These are phyloP conservation scores for Quercus agrifolia DNA, from an alignment of 306 rosid genomes.

Conservation along the genomic window DNA sequence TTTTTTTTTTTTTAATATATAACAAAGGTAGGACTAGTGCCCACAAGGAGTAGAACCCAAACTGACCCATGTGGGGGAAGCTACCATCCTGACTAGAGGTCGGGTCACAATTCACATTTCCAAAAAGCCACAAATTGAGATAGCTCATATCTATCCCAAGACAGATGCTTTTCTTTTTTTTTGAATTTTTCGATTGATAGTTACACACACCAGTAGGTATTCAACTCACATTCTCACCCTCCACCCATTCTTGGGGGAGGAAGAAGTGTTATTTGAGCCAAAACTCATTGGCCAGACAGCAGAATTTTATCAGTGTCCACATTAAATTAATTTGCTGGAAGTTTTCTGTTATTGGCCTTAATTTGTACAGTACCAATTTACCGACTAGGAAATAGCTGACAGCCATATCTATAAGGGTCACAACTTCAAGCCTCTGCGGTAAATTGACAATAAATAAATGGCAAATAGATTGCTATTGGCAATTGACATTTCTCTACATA, in stretches of 20 bases:
- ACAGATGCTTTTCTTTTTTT: neutral
- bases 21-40: too few relatives aligned
- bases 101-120: neutral
- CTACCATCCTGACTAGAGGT: too few relatives aligned
- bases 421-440: neutral
- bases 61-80: too few relatives aligned
- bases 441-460: neutral
- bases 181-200: too few relatives aligned
- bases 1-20: too few relatives aligned
- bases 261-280: too few relatives aligned
- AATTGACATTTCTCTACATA: neutral
- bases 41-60: too few relatives aligned
- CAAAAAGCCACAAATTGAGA: conserved; percentile 7
- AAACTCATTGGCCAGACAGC: too few relatives aligned
- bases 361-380: neutral
- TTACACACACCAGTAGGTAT: too few relatives aligned
- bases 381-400: neutral
- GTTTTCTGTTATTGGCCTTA: neutral
- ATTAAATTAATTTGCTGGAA: neutral
- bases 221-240: too few relatives aligned
- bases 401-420: neutral
- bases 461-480: neutral
- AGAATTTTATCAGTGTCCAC: neutral
- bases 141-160: neutral
- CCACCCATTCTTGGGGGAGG: too few relatives aligned